These are phyloP conservation scores for Tetrahymena borealis DNA, from an alignment of 73 alveolate species.

Conservation along the genomic window DNA sequence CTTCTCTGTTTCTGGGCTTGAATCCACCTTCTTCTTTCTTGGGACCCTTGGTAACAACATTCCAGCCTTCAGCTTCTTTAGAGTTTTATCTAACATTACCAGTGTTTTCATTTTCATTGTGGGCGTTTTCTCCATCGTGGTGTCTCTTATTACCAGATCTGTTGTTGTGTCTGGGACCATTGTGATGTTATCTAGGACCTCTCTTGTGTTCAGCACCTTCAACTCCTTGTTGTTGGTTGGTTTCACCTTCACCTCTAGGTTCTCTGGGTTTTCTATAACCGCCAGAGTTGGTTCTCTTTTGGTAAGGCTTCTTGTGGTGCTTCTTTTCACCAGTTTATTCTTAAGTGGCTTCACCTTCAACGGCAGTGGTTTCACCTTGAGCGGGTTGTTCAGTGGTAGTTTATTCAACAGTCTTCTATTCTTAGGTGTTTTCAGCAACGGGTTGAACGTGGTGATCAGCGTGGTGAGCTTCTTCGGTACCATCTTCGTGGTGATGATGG, in stretches of 20 bases:
- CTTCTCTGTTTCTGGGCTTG: constrained; percentile 4
- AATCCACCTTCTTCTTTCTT: neutral
- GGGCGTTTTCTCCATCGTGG: neutral
- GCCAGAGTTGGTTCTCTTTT: neutral
- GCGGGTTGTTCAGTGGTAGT: neutral
- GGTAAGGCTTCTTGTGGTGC: neutral
- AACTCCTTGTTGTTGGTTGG: neutral
- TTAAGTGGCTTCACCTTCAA: neutral
- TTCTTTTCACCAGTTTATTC: neutral
- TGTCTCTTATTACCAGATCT: neutral
- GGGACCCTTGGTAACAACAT: constrained; percentile 1
- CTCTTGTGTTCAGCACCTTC: neutral
- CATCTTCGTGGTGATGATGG: constrained; percentile 1
- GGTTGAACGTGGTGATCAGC: neutral
- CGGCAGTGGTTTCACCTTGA: neutral
- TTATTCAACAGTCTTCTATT: neutral
- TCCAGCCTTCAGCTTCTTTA: neutral
- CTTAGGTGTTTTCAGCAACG: neutral
- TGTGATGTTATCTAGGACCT: neutral
- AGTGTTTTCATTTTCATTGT: neutral
- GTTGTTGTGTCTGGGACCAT: neutral
- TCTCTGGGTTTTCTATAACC: neutral
- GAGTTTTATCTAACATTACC: neutral
- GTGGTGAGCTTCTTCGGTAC: neutral
- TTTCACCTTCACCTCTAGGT: neutral